Conservation (phyloP, 1,139 yeast species). For the Hemisphaericaspora xylanilytica region DNA sequence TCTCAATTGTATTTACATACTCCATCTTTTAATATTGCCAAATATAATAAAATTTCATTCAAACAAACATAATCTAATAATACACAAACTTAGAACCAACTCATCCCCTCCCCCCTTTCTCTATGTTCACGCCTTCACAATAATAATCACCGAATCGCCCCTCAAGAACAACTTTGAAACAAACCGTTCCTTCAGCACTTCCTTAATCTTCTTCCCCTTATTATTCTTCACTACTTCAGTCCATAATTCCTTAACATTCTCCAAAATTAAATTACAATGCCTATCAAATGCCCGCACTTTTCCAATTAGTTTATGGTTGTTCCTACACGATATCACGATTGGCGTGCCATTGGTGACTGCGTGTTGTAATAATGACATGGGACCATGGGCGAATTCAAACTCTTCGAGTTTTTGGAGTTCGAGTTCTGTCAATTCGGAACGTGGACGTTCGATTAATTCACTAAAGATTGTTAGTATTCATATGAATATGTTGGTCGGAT, state of each 20-base stretch:
- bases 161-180: slow-evolving; percentile 86
- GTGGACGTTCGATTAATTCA: slow-evolving; percentile 66
- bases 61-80: slow-evolving; percentile 1
- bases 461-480: slow-evolving; percentile 29
- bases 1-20: slow-evolving; percentile 4
- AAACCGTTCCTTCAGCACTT: slow-evolving; percentile 77
- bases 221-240: slow-evolving; percentile 63
- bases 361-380: slow-evolving; percentile 78
- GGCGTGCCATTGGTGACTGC: slow-evolving; percentile 75
- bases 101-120: too few relatives aligned
- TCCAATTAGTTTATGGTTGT: slow-evolving; percentile 87
- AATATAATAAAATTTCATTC: background rate
- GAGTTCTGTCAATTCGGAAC: slow-evolving; percentile 74
- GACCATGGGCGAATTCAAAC: slow-evolving; percentile 88
- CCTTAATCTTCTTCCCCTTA: slow-evolving; percentile 70
- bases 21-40: background rate
- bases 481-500: background rate
- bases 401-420: slow-evolving; percentile 85
- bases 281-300: slow-evolving; percentile 93
- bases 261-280: slow-evolving; percentile 90
- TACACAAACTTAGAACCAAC: background rate
- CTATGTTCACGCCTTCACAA: slow-evolving; percentile 49
- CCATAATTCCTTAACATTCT: slow-evolving; percentile 92
- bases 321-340: slow-evolving; percentile 85
- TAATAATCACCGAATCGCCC: slow-evolving; percentile 92